Base-by-base conservation (phyloP, 2,329 filamentous ascomycete species). In the Celoporthe dispersa region DNA sequence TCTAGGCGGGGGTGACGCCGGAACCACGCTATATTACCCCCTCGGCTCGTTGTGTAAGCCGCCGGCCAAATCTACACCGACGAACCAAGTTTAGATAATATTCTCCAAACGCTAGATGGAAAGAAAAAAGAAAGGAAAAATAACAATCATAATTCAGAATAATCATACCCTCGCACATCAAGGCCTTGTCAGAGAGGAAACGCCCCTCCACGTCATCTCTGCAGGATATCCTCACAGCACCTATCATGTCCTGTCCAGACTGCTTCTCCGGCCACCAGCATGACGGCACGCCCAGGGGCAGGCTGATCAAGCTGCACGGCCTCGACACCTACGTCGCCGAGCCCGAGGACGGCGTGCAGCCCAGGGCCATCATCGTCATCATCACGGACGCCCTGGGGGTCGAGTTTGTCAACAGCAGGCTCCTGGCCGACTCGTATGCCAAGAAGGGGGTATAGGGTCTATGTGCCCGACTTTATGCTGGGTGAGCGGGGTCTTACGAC, bases 371-470 rank as follows among this genome's bases (percentile, higher is more conserved):
- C 70, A 77, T 89, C 12, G 83, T 88, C 57, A 80, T 88, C 64
- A 80, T 89, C 41, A 81, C 86, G 0, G 87, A 89, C 74, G 83
- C 83, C 0, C 88, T 88, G 73, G 87, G 87, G 22, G 86, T 85
- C 82, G 79, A 81, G 2, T 84, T 88, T 72, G 77, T 82, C 31
- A 89, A 89, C 76, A 83, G 81, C 66, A 81, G 84, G 51, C 76
- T 88, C 7, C 76, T 89, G 44, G 86, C 85, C 6, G 87, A 89
- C 73, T 77, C 78, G 57, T 87, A 87, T 73, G 86, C 86, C n/a
- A 79, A 81, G 69, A 84, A 84, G 74, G 83, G 78, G 79, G 19
- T 87, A 83, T 74, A 79, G 77, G 11, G 85, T 89, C 48, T 85
- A 86, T 71, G 73, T 86, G n/a, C 87, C 87, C 0, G 86, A 89